A percentile compares a stretch with the other conserved stretches of the same genome.
Evolutionary conservation across 768 basidiomycete species (phyloP).

Genomic region (Russula lepida): DNA sequence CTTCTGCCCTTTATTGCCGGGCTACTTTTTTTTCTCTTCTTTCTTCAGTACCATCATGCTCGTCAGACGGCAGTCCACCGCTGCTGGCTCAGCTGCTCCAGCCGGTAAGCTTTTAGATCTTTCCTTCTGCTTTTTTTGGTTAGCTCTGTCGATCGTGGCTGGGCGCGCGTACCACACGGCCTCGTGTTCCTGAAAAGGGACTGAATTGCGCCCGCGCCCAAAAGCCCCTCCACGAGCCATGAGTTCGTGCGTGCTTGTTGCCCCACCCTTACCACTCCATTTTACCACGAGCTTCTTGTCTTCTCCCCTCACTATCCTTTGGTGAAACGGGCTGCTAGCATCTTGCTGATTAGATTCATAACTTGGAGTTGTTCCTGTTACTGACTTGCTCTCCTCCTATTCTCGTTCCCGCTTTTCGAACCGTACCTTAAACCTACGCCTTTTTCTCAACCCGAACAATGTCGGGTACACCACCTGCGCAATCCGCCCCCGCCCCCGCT

Average conservation of each 20-base stretch:
- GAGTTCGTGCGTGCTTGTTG: too few relatives aligned
- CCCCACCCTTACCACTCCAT: too few relatives aligned
- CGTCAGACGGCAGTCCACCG: neutral
- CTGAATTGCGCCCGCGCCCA: neutral
- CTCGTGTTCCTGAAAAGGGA: neutral
- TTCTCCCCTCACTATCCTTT: neutral
- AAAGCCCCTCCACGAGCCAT: neutral
- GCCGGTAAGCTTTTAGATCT: neutral
- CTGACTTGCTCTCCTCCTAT: neutral
- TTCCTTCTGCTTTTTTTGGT: neutral
- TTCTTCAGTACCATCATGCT: neutral
- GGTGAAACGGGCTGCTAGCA: neutral
- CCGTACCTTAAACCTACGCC: neutral
- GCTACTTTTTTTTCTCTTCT: neutral
- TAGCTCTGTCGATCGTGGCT: neutral
- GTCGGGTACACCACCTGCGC: neutral
- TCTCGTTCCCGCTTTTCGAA: too few relatives aligned
- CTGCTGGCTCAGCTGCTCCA: neutral
- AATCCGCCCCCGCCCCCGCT: slow-evolving; percentile 2
- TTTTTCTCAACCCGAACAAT: neutral
- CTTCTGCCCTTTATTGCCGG: too few relatives aligned
- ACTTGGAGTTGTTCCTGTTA: neutral
- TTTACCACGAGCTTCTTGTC: too few relatives aligned
- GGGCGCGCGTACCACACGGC: neutral
- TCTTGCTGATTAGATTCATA: neutral